Evolutionary conservation across 2,329 filamentous ascomycete genomes (phyloP).

Genomic region (Lecanicillium sp.): DNA sequence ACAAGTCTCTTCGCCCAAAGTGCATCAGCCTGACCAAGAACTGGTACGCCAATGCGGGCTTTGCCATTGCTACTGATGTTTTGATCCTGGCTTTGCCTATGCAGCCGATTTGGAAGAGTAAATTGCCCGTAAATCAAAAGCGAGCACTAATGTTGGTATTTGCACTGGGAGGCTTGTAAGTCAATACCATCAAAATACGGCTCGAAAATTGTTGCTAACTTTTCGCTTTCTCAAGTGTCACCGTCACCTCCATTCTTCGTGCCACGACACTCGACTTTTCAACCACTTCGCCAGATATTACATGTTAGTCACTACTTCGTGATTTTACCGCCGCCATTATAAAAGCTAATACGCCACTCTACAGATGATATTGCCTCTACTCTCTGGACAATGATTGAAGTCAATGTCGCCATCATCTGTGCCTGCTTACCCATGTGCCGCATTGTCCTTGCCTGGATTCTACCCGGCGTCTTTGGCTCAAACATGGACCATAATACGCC

Average conservation of each 20-base stretch:
- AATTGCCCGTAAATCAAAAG: constrained; percentile 32
- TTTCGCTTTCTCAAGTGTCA: constrained; percentile 18
- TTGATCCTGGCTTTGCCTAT: constrained; percentile 38
- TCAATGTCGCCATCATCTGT: constrained; percentile 30
- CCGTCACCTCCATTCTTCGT: constrained; percentile 33
- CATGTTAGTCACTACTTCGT: constrained; percentile 17
- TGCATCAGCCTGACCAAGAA: constrained; percentile 37
- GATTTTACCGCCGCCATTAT: background rate
- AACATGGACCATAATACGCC: constrained; percentile 6
- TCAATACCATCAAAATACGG: constrained; percentile 4
- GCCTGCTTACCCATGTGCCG: constrained; percentile 32
- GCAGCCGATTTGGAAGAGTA: constrained; percentile 35
- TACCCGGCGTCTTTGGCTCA: constrained; percentile 23
- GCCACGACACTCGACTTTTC: constrained; percentile 30
- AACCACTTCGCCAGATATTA: constrained; percentile 27
- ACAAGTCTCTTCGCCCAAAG: constrained; percentile 28
- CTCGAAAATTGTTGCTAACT: background rate
- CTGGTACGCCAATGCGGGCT: constrained; percentile 41
- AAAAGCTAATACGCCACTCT: constrained; percentile 5
- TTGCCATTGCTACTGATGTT: constrained; percentile 37
- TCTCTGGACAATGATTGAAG: constrained; percentile 30
- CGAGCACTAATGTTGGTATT: constrained; percentile 32
- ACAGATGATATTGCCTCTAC: constrained; percentile 26
- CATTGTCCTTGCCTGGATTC: constrained; percentile 26
- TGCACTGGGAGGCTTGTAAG: constrained; percentile 33